phyloP scores from a whole-genome alignment of 2,329 filamentous ascomycete species.

The Pyrenochaeta sp. region DNA sequence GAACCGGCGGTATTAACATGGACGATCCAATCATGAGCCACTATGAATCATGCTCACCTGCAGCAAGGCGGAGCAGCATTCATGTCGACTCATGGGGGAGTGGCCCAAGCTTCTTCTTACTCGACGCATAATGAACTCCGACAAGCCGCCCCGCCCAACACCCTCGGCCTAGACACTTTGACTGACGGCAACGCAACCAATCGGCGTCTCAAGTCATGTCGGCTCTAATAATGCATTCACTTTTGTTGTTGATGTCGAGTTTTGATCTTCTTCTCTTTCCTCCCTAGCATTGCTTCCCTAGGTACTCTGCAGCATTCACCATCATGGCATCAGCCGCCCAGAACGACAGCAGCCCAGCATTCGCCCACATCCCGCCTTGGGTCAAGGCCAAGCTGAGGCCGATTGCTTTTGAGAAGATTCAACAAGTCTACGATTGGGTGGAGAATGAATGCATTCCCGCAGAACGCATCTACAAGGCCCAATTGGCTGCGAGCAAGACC shows the following conservation, averaged over 20 bases:
- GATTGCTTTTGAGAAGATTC: conserved; percentile 53
- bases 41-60: background rate
- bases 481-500: conserved; percentile 35
- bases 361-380: conserved; percentile 52
- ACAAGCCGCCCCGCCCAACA: conserved; percentile 18
- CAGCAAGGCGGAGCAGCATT: conserved; percentile 4
- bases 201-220: conserved; percentile 25
- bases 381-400: conserved; percentile 60
- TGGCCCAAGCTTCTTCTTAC: conserved; percentile 11
- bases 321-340: conserved; percentile 26
- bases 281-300: background rate
- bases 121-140: conserved; percentile 36
- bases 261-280: conserved; percentile 14
- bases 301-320: background rate
- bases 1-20: background rate
- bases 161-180: conserved; percentile 25
- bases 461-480: conserved; percentile 53
- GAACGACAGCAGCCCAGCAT: conserved; percentile 45
- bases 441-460: conserved; percentile 55
- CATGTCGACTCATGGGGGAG: background rate
- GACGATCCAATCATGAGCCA: conserved; percentile 11
- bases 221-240: conserved; percentile 10
- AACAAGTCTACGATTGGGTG: conserved; percentile 53
- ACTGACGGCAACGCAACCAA: conserved; percentile 6
- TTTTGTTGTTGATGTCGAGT: conserved; percentile 1